A percentile compares a stretch with the other conserved stretches of the same genome.
Evolutionary conservation across 1,284 basidiomycete genomes (phyloP).

Genomic region (Nidula niveotomentosa): DNA sequence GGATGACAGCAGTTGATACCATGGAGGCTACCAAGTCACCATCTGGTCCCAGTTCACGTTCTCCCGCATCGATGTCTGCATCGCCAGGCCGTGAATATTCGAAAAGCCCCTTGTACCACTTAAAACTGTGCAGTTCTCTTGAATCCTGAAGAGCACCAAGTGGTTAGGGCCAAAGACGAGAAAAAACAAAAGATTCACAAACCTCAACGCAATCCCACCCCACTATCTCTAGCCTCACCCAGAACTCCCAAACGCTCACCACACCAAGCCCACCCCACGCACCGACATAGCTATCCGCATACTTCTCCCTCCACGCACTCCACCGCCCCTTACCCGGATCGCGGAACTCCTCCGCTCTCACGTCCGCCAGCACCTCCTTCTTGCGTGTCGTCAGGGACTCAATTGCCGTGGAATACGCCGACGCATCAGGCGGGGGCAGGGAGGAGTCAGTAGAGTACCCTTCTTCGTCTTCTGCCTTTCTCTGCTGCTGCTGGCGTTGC

Average conservation of each 20-base stretch:
- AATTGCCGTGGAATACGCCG: constrained; percentile 72
- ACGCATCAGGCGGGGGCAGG: constrained; percentile 61
- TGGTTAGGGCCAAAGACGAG: not conserved
- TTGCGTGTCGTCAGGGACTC: constrained; percentile 51
- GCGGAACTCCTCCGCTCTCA: constrained; percentile 83
- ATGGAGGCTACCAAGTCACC: constrained; percentile 89
- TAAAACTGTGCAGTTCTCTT: constrained; percentile 73
- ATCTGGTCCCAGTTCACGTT: constrained; percentile 71
- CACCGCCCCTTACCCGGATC: constrained; percentile 86
- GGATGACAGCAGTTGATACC: constrained; percentile 82
- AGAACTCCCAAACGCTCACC: constrained; percentile 95
- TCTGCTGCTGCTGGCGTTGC: constrained; percentile 34
- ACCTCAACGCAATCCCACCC: constrained; percentile 90
- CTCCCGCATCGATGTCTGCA: constrained; percentile 42
- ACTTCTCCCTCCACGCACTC: constrained; percentile 76
- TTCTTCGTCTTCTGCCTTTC: constrained; percentile 54
- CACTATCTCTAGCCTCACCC: constrained; percentile 83
- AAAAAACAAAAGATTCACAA: constrained; percentile 18
- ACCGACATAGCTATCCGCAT: constrained; percentile 80
- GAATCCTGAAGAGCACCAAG: constrained; percentile 38
- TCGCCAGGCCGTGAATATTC: constrained; percentile 69
- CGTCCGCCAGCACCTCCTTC: constrained; percentile 73
- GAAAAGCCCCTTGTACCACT: constrained; percentile 81
- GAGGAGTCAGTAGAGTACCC: constrained; percentile 87
- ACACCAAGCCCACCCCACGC: constrained; percentile 91